Percentiles rank a stretch among this genome's conserved stretches.
Conservation (phyloP, 495 filamentous ascomycete genomes). For the Talaromyces nanjingensis region DNA sequence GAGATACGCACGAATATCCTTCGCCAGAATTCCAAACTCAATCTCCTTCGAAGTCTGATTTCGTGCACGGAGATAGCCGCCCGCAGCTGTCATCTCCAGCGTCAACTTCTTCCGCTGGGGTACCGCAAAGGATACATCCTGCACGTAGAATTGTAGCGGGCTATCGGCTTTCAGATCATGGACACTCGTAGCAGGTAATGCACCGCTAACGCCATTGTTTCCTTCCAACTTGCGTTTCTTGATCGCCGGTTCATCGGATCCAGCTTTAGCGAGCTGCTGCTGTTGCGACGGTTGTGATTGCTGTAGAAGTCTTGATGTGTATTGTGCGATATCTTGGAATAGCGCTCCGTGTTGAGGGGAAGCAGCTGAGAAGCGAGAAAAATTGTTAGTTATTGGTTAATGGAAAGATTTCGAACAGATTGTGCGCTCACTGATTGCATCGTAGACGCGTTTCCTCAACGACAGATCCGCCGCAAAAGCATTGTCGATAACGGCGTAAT, state of each 20-base stretch:
- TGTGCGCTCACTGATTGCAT: slow-evolving; percentile 37
- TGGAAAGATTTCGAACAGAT: neutral
- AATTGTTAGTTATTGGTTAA: slow-evolving; percentile 10
- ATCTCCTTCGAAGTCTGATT: slow-evolving; percentile 56
- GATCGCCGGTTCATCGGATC: slow-evolving; percentile 29
- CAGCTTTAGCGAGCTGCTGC: slow-evolving; percentile 18
- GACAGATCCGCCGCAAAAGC: slow-evolving; percentile 39
- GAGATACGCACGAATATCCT: slow-evolving; percentile 55
- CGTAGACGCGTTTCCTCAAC: slow-evolving; percentile 40
- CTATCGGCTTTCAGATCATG: slow-evolving; percentile 35
- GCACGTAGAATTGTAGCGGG: slow-evolving; percentile 45
- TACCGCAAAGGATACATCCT: slow-evolving; percentile 67
- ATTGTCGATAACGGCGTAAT: slow-evolving; percentile 33
- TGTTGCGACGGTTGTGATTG: slow-evolving; percentile 17
- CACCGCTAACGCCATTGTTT: neutral
- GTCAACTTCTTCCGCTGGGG: slow-evolving; percentile 90
- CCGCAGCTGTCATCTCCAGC: slow-evolving; percentile 57
- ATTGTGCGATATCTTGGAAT: slow-evolving; percentile 43
- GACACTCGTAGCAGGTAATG: slow-evolving; percentile 26
- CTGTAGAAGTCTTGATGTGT: slow-evolving; percentile 37
- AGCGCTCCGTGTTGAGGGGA: slow-evolving; percentile 35
- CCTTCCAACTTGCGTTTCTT: slow-evolving; percentile 53
- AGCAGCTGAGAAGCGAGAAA: slow-evolving; percentile 18
- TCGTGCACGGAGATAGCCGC: slow-evolving; percentile 58
- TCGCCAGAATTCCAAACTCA: slow-evolving; percentile 63